A percentile compares a stretch with the other conserved stretches of the same genome.
Evolutionary conservation across 2,329 filamentous ascomycete genomes (phyloP).

Genomic region (Aspergillus sp.): DNA sequence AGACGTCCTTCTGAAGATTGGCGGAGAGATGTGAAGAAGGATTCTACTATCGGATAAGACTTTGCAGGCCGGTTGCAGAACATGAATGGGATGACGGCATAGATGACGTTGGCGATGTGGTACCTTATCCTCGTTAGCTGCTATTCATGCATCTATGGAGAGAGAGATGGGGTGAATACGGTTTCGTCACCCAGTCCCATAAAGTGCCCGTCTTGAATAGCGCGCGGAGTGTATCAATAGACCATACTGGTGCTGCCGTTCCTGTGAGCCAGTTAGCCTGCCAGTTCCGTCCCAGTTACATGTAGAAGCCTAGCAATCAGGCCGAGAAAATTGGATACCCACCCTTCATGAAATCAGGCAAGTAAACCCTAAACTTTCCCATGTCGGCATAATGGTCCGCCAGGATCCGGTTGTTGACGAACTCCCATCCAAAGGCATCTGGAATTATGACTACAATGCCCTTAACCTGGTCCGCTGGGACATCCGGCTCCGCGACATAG

Average conservation of each 20-base stretch:
- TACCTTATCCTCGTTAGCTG: conserved; percentile 12
- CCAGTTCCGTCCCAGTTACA: not conserved
- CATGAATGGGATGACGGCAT: conserved; percentile 23
- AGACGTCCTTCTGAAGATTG: conserved; percentile 30
- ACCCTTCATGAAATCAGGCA: conserved; percentile 60
- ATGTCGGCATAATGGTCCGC: conserved; percentile 57
- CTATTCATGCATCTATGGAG: not conserved
- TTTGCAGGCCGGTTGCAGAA: conserved; percentile 25
- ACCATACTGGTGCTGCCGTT: conserved; percentile 15
- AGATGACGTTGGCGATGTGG: conserved; percentile 12
- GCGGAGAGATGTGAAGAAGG: conserved; percentile 41
- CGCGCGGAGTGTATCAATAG: conserved; percentile 5
- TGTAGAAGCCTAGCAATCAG: too few species aligned
- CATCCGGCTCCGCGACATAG: conserved; percentile 47
- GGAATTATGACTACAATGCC: conserved; percentile 56
- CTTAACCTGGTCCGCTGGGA: conserved; percentile 35
- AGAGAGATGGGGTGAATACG: conserved; percentile 10
- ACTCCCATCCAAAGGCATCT: conserved; percentile 57
- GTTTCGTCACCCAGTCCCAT: conserved; percentile 19
- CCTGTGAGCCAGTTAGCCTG: conserved; percentile 6
- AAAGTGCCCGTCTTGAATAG: conserved; percentile 10
- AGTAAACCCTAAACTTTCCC: conserved; percentile 51
- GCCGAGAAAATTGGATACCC: not conserved
- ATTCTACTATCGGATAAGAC: conserved; percentile 35
- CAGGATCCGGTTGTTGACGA: conserved; percentile 54